Percentiles rank a stretch among this genome's conserved stretches.
phyloP scores from a whole-genome alignment of 371 early-diverging fungal species.

The Chytridium lagenaria region DNA sequence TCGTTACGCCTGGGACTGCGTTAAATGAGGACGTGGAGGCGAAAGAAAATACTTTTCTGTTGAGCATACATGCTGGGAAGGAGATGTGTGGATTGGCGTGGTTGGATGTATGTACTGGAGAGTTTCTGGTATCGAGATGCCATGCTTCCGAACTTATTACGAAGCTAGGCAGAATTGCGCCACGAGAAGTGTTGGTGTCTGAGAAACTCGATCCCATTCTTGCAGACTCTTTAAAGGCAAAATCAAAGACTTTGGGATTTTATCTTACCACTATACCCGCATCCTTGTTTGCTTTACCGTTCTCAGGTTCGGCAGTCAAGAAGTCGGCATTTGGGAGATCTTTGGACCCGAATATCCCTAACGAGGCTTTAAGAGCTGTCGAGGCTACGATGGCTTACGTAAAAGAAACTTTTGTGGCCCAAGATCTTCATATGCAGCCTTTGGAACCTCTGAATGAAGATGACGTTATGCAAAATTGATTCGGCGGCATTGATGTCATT shows the following conservation, averaged over 20 bases:
- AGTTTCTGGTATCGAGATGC: constrained; percentile 74
- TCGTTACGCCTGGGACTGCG: constrained; percentile 89
- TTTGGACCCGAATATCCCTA: not conserved
- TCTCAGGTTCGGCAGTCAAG: not conserved
- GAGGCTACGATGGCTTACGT: constrained; percentile 57
- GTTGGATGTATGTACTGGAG: constrained; percentile 92
- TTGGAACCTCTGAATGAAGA: constrained; percentile 20
- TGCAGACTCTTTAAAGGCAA: not conserved
- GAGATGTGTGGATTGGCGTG: constrained; percentile 77
- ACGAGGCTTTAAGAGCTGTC: constrained; percentile 39
- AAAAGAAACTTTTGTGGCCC: constrained; percentile 49
- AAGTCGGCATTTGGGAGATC: not conserved
- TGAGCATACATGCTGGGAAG: constrained; percentile 42
- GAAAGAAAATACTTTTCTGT: constrained; percentile 71
- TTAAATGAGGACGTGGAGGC: constrained; percentile 70
- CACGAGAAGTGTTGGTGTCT: not conserved
- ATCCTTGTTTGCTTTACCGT: not conserved
- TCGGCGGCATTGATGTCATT: constrained; percentile 56
- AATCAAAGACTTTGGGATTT: not conserved
- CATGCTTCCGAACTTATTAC: constrained; percentile 13
- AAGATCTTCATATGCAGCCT: constrained; percentile 34
- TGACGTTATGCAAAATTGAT: constrained; percentile 55
- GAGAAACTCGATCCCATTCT: not conserved
- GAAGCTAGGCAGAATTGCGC: not conserved
- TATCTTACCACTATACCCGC: constrained; percentile 6